phyloP scores from a whole-genome alignment of 441 rosid genomes.

The Gossypium trilobum region DNA sequence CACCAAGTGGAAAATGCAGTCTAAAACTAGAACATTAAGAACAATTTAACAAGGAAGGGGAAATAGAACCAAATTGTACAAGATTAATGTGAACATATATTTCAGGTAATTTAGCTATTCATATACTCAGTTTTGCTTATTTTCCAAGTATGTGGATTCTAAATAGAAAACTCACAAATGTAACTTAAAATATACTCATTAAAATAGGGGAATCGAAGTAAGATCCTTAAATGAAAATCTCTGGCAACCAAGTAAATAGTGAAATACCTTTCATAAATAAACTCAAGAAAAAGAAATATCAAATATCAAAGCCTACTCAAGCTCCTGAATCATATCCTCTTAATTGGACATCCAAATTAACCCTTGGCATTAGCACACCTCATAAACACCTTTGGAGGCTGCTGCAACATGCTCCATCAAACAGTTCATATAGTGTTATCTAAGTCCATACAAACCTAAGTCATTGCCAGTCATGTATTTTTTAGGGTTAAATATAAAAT shows the following conservation, averaged over 20 bases:
- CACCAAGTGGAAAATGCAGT: constrained; percentile 5
- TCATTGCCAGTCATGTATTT: not conserved
- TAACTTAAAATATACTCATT: not conserved
- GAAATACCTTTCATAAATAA: not conserved
- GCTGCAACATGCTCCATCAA: not conserved
- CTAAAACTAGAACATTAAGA: not conserved
- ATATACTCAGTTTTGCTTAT: not conserved
- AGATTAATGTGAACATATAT: not conserved
- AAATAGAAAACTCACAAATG: not conserved
- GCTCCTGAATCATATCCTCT: not conserved
- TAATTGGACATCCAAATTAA: not conserved
- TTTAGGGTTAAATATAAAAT: not conserved
- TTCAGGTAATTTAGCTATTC: not conserved
- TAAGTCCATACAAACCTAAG: not conserved
- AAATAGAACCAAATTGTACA: not conserved
- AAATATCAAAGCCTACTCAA: not conserved
- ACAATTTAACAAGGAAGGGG: not conserved
- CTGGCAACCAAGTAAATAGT: not conserved
- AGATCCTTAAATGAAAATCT: not conserved
- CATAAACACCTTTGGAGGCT: not conserved
- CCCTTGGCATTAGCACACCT: not conserved
- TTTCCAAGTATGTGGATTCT: not conserved
- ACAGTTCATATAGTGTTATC: not conserved
- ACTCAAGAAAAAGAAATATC: not conserved
- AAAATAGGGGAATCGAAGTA: not conserved